These are phyloP conservation scores for Pyrenochaeta sp. DNA, from an alignment of 2,329 filamentous ascomycete genomes.

Conservation along the genomic window DNA sequence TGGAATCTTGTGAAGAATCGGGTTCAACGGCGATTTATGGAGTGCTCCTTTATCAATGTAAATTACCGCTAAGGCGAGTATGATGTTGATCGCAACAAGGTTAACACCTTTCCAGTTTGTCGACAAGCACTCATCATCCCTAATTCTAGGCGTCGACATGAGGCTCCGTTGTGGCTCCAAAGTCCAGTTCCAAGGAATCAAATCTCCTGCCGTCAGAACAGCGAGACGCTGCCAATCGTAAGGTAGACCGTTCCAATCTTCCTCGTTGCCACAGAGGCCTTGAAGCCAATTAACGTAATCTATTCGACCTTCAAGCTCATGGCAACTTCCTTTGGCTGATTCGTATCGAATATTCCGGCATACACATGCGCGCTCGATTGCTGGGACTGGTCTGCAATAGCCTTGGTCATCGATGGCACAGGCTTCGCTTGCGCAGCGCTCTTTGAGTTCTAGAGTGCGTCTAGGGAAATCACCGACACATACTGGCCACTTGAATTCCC, in stretches of 20 bases:
- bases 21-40: conserved; percentile 4
- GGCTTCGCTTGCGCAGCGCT: conserved; percentile 40
- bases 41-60: conserved; percentile 6
- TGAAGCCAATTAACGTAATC: conserved; percentile 44
- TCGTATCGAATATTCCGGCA: conserved; percentile 38
- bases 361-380: conserved; percentile 40
- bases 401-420: conserved; percentile 38
- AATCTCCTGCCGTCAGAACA: conserved; percentile 27
- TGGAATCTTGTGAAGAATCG: conserved; percentile 2
- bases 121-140: conserved; percentile 34
- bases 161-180: conserved; percentile 20
- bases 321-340: conserved; percentile 36
- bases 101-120: conserved; percentile 31
- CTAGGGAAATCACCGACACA: conserved; percentile 31
- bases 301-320: conserved; percentile 40
- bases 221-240: conserved; percentile 36
- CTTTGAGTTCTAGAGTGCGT: conserved; percentile 20
- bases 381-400: conserved; percentile 37
- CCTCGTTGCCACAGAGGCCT: conserved; percentile 34
- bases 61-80: conserved; percentile 21
- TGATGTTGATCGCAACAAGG: conserved; percentile 29
- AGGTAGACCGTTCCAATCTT: conserved; percentile 41
- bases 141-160: no score
- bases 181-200: conserved; percentile 45
- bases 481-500: conserved; percentile 40